Evolutionary conservation across 208 protist species (phyloP), one percentile per base, ranked within the genome.

Genomic region (Leishmania tropica): DNA sequence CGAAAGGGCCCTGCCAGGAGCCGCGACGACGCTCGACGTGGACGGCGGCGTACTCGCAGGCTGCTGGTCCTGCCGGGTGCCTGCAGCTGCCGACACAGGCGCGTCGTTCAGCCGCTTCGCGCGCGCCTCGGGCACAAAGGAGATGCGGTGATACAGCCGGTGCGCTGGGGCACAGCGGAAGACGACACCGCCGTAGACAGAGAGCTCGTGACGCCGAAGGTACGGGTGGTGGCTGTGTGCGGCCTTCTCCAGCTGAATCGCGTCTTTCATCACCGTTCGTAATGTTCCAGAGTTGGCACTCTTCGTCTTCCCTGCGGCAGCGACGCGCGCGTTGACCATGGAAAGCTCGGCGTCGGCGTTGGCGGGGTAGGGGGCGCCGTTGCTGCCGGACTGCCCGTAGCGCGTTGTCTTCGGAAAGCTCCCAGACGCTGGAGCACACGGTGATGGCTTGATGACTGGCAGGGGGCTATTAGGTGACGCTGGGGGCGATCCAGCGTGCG

Each of bases 101-200:
- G 74, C 67, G 60, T 81, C 67, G 72, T 67, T 72, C 37, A 81
- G 24, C 51, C 81, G 48, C 60, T 78, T 81, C 80, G 79, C 72
- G 21, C 74, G 67, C 21, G 72, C 62, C 53, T 80, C 78, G 13
- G 86, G 62, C 15, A 88, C 85, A 3, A 92, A 76, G 21, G 77
- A 76, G 54, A 91, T 83, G 80, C 81, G 83, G 65, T 90, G 78
- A 73, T 93, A 93, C 19, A 86, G 86, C 42, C 90, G 90, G 53
- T 80, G 85, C 7, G 87, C 83, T 15, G 90, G 90, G 40, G 90
- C 90, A 35, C 78, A 84, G 74, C 86, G 77, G 72, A 93, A 93
- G 80, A 88, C 73, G 7, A 93, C 90, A 40, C 86, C 88, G 56
- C 77, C 60, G 48, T 85, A 81, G 40, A 93, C 90, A 45, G 87